Evolutionary conservation across 768 basidiomycete species (phyloP).

Genomic region (Auricularia sp.): DNA sequence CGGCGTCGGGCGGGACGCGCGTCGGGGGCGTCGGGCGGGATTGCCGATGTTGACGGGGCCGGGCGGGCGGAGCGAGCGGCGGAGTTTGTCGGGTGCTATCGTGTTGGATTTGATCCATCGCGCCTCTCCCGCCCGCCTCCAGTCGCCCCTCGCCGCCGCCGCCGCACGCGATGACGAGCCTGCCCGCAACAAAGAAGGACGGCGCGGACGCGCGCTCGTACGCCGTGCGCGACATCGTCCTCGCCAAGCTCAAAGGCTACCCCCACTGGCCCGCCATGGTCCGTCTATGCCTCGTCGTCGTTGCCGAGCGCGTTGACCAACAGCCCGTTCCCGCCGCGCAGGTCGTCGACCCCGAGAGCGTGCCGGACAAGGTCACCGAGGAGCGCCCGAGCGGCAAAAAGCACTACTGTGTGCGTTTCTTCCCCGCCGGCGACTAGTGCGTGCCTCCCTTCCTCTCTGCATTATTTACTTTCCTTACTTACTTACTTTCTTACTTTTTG

Average conservation of each 20-base stretch:
- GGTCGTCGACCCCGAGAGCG: constrained; percentile 69
- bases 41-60: no score
- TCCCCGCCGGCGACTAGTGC: constrained; percentile 90
- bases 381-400: constrained; percentile 72
- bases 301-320: no score
- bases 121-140: neutral
- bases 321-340: constrained; percentile 21
- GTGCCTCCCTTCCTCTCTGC: constrained; percentile 24
- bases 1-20: no score
- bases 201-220: constrained; percentile 38
- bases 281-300: constrained; percentile 25
- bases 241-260: constrained; percentile 88
- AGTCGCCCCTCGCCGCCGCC: neutral
- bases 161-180: neutral
- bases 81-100: neutral
- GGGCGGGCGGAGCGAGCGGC: neutral
- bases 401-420: constrained; percentile 77
- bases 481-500: neutral
- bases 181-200: constrained; percentile 25
- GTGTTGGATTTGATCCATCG: neutral
- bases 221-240: constrained; percentile 71
- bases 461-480: neutral
- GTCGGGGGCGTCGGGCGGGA: no score
- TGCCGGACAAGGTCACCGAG: constrained; percentile 49
- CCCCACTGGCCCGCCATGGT: constrained; percentile 95